These are phyloP conservation scores for Clathrus columnatus DNA, from an alignment of 768 basidiomycete genomes.

Conservation along the genomic window DNA sequence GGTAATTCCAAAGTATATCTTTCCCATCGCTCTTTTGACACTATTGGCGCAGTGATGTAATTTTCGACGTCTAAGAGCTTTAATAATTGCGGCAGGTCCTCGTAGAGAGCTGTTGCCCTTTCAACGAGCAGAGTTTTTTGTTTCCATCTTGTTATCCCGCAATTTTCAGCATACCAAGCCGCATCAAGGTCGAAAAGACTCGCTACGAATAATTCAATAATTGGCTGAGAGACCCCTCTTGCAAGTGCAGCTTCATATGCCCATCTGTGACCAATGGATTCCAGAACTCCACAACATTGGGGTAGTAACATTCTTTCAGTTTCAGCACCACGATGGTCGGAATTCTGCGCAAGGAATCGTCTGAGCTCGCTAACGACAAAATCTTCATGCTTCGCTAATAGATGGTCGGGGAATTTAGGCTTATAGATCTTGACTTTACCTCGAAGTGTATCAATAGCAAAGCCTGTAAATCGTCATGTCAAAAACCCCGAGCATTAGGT, in stretches of 20 bases:
- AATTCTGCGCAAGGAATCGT: too few relatives aligned
- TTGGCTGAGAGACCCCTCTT: constrained; percentile 35
- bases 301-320: too few relatives aligned
- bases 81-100: constrained; percentile 33
- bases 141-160: constrained; percentile 35
- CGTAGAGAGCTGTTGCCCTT: constrained; percentile 37
- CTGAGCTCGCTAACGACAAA: too few relatives aligned
- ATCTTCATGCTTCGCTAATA: too few relatives aligned
- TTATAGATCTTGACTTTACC: too few relatives aligned
- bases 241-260: constrained; percentile 47
- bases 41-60: constrained; percentile 45
- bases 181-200: constrained; percentile 44
- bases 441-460: too few relatives aligned
- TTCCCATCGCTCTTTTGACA: constrained; percentile 45
- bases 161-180: constrained; percentile 46
- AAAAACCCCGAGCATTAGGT: too few relatives aligned
- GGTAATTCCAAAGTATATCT: too few relatives aligned
- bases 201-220: constrained; percentile 50
- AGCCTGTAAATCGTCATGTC: too few relatives aligned
- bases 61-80: constrained; percentile 37
- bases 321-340: too few relatives aligned
- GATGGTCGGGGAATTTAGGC: too few relatives aligned
- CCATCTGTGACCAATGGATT: constrained; percentile 54
- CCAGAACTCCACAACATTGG: too few relatives aligned
- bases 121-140: constrained; percentile 42